These are phyloP conservation scores for Pleurotus pulmonarius DNA, from an alignment of 768 basidiomycete genomes.

Conservation along the genomic window DNA sequence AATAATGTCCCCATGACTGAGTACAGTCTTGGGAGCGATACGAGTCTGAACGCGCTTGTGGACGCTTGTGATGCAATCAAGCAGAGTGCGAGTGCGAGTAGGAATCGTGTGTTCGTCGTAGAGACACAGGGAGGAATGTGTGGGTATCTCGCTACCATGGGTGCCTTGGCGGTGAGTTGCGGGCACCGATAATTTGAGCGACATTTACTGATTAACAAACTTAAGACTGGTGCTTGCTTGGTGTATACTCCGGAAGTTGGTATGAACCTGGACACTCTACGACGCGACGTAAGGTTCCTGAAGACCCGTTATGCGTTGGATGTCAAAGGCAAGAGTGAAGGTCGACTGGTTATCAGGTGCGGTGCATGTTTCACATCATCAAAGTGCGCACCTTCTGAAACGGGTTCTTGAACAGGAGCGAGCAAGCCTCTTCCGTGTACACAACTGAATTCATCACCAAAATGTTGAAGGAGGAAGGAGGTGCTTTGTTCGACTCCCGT, in stretches of 20 bases:
- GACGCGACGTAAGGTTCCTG: conserved; percentile 84
- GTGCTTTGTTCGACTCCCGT: conserved; percentile 85
- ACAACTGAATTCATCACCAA: conserved; percentile 88
- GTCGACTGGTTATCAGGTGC: conserved; percentile 88
- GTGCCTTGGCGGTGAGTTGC: conserved; percentile 82
- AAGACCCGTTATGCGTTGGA: conserved; percentile 84
- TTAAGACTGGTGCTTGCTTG: conserved; percentile 83
- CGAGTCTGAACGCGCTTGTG: conserved; percentile 95
- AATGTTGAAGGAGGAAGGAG: conserved; percentile 96
- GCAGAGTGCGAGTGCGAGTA: conserved; percentile 94
- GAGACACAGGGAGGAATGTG: conserved; percentile 98
- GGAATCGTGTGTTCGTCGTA: conserved; percentile 95
- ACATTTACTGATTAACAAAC: no score
- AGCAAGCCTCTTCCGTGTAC: conserved; percentile 84
- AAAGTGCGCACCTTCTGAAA: neutral
- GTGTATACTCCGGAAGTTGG: conserved; percentile 94
- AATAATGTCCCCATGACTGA: conserved; percentile 99
- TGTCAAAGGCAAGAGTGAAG: conserved; percentile 85
- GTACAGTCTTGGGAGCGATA: conserved; percentile 93
- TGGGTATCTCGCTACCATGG: conserved; percentile 94
- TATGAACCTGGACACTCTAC: conserved; percentile 77
- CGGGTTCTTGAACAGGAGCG: conserved; percentile 53
- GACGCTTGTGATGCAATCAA: conserved; percentile 98
- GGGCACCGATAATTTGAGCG: no score
- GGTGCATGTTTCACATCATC: conserved; percentile 18